These are phyloP conservation scores for Yarrowia osloensis DNA, from an alignment of 805 yeast species.

Conservation along the genomic window DNA sequence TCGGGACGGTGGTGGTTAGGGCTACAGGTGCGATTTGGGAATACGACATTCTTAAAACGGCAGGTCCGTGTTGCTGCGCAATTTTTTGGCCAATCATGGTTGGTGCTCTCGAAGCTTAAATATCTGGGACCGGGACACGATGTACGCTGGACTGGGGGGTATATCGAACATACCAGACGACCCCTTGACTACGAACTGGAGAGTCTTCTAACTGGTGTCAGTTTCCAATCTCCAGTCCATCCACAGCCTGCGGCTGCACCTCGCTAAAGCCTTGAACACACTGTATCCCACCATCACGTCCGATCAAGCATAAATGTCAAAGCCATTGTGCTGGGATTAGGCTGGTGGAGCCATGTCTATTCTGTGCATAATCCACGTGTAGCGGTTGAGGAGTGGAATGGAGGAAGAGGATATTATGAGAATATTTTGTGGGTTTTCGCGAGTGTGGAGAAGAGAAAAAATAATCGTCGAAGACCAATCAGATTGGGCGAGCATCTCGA, in stretches of 20 bases:
- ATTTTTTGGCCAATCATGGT: conserved; percentile 23
- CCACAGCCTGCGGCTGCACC: not conserved
- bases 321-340: conserved; percentile 24
- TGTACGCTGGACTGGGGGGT: conserved; percentile 1
- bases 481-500: too few relatives aligned
- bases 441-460: not conserved
- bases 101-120: not conserved
- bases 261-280: not conserved
- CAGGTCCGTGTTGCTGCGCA: conserved; percentile 18
- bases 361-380: conserved; percentile 29
- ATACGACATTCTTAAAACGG: conserved; percentile 29
- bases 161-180: too few relatives aligned
- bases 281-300: not conserved
- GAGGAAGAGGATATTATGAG: not conserved
- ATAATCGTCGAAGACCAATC: not conserved
- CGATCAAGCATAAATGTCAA: conserved; percentile 6
- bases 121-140: not conserved
- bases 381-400: not conserved
- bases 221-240: too few relatives aligned
- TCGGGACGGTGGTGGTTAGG: conserved; percentile 8
- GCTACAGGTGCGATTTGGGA: not conserved
- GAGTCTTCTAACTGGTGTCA: too few relatives aligned
- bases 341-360: conserved; percentile 23
- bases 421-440: not conserved
- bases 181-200: too few relatives aligned